A percentile compares a stretch with the other conserved stretches of the same genome.
These are phyloP conservation scores for Chara braunii DNA, from an alignment of 139 green algal genomes.

Conservation along the genomic window DNA sequence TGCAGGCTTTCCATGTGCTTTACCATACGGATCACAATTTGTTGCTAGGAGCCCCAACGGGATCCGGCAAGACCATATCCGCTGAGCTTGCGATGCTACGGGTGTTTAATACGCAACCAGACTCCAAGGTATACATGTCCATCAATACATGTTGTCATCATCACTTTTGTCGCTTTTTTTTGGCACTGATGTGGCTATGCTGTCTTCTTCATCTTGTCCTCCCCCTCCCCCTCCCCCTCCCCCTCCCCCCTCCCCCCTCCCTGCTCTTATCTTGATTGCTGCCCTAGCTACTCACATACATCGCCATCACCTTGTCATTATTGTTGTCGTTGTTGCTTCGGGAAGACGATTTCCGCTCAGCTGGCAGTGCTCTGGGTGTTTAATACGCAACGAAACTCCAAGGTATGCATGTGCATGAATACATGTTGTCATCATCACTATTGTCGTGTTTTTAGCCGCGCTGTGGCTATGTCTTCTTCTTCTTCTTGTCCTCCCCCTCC, in stretches of 20 bases:
- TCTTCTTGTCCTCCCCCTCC: not conserved
- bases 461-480: not conserved
- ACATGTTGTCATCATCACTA: no score
- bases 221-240: no score
- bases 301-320: no score
- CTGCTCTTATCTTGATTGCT: no score
- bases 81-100: constrained; percentile 87
- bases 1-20: constrained; percentile 91
- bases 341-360: constrained; percentile 91
- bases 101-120: constrained; percentile 53
- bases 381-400: constrained; percentile 36
- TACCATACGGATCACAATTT: constrained; percentile 93
- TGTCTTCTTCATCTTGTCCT: no score
- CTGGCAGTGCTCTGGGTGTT: constrained; percentile 85
- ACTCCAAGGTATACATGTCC: constrained; percentile 35
- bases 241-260: no score
- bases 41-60: constrained; percentile 87
- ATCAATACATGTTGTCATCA: no score
- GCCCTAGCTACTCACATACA: no score
- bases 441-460: not conserved
- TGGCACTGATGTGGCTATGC: no score
- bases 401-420: constrained; percentile 30
- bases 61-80: constrained; percentile 86
- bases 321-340: no score
- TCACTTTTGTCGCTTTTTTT: no score